Conservation (phyloP, 78 protist species). For the Emiliania huxleyi region DNA sequence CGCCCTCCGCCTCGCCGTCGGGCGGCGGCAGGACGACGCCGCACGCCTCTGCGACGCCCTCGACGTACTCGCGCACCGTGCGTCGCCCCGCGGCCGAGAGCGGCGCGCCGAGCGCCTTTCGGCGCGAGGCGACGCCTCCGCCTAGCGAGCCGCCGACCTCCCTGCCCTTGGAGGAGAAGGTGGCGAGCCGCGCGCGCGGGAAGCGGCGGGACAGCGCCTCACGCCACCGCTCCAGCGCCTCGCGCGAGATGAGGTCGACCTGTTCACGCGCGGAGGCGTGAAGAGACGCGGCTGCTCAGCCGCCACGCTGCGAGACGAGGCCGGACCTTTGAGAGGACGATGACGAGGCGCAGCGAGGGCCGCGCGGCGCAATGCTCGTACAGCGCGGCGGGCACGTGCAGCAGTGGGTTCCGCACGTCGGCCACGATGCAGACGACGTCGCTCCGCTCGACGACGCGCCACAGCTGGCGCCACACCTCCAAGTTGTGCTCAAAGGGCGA, state of each 20-base stretch:
- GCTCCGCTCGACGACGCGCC: slow-evolving; percentile 77
- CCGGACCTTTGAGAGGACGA: slow-evolving; percentile 27
- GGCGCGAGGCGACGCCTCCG: not conserved
- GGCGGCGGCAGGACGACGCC: not conserved
- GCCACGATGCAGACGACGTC: slow-evolving; percentile 73
- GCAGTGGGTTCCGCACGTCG: slow-evolving; percentile 80
- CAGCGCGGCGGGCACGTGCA: slow-evolving; percentile 76
- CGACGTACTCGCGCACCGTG: not conserved
- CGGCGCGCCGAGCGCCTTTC: not conserved
- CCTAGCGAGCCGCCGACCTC: not conserved
- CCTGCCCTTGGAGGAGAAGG: not conserved
- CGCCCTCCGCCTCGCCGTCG: no score
- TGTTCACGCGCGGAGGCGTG: no score
- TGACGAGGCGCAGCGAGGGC: not conserved
- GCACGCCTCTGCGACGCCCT: not conserved
- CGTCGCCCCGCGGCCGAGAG: not conserved
- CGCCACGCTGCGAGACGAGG: no score
- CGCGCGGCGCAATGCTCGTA: slow-evolving; percentile 49
- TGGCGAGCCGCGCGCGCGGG: not conserved
- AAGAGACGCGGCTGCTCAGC: no score
- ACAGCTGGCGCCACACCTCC: slow-evolving; percentile 64
- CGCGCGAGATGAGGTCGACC: no score
- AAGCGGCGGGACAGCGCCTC: no score
- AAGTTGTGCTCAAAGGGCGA: slow-evolving; percentile 85
- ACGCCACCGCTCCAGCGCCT: no score